Evolutionary conservation across 2,329 filamentous ascomycete species (phyloP).

Genomic region (Juglanconis sp.): DNA sequence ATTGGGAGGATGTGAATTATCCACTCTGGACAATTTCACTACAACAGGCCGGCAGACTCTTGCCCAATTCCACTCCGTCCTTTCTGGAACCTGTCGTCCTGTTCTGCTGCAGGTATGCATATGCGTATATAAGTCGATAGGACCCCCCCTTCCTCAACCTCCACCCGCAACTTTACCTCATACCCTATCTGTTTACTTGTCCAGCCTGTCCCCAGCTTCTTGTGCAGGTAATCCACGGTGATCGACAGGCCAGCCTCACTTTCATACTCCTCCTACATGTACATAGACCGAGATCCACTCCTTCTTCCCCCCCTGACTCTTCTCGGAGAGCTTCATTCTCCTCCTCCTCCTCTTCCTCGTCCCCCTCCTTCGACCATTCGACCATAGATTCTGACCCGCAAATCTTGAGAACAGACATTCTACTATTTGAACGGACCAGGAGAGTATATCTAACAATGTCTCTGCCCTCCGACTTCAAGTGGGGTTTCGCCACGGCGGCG

Average conservation of each 20-base stretch:
- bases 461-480: conserved; percentile 68
- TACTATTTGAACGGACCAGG: background rate
- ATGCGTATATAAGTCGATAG: background rate
- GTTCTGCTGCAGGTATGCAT: background rate
- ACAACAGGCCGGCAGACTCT: conserved; percentile 14
- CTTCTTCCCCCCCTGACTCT: background rate
- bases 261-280: too few species aligned
- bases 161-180: too few species aligned
- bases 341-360: background rate
- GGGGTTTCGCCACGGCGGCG: conserved; percentile 79
- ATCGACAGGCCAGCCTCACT: too few species aligned
- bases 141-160: too few species aligned
- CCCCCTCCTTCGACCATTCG: background rate
- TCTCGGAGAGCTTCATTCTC: background rate
- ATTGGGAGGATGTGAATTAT: conserved; percentile 28
- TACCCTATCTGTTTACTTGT: too few species aligned
- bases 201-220: too few species aligned
- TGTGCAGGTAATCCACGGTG: too few species aligned
- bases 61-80: background rate
- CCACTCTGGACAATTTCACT: conserved; percentile 19
- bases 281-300: too few species aligned
- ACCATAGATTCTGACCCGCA: background rate
- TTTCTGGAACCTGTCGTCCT: background rate
- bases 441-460: conserved; percentile 40
- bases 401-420: background rate